phyloP scores from a whole-genome alignment of 768 basidiomycete species.

The Leccinum subtestaceum region DNA sequence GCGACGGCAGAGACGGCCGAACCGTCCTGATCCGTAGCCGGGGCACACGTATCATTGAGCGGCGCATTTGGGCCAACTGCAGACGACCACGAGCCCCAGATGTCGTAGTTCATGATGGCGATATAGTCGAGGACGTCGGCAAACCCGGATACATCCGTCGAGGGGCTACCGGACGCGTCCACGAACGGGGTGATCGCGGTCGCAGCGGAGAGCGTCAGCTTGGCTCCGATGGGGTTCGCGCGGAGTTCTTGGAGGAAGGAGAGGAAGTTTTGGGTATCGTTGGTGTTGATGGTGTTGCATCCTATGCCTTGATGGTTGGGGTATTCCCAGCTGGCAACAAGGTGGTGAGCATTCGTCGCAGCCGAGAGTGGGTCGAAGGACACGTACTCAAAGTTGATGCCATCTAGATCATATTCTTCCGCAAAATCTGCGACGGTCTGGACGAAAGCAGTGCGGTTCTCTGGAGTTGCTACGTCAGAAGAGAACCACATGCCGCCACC shows the following conservation, averaged over 20 bases:
- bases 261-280: conserved; percentile 78
- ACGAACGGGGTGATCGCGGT: conserved; percentile 62
- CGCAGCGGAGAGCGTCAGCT: conserved; percentile 66
- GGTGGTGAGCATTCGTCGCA: not conserved
- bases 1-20: conserved; percentile 73
- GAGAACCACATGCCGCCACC: conserved; percentile 64
- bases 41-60: conserved; percentile 70
- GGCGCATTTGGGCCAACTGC: conserved; percentile 77
- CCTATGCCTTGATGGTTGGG: conserved; percentile 62
- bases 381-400: conserved; percentile 37
- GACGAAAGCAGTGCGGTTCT: conserved; percentile 61
- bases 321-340: conserved; percentile 73
- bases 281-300: conserved; percentile 53
- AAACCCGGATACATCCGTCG: conserved; percentile 61
- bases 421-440: conserved; percentile 51
- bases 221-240: conserved; percentile 47
- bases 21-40: conserved; percentile 54
- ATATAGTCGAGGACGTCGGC: conserved; percentile 64
- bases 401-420: conserved; percentile 49
- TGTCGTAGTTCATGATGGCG: conserved; percentile 62
- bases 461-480: conserved; percentile 49
- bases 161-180: conserved; percentile 50
- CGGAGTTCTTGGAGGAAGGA: conserved; percentile 66
- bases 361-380: not conserved
- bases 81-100: conserved; percentile 36